Evolutionary conservation across 306 rosid species (phyloP).

Genomic region (Chamaecrista fasciculata): DNA sequence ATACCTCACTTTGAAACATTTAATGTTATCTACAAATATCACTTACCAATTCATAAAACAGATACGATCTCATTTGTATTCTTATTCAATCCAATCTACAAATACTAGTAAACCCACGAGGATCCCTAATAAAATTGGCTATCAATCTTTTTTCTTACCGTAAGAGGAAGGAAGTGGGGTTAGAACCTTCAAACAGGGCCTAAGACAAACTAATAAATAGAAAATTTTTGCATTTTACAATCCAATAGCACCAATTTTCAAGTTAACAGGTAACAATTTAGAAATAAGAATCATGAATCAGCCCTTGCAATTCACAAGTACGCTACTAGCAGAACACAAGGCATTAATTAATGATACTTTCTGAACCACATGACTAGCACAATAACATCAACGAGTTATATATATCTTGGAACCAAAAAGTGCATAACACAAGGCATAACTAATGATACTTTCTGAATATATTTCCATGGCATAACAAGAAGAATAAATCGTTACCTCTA

Average conservation of each 20-base stretch:
- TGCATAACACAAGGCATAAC: background rate
- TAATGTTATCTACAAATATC: background rate
- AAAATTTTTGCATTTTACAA: background rate
- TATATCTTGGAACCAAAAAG: too few species aligned
- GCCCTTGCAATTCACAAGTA: too few species aligned
- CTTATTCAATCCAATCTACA: background rate
- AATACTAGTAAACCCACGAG: too few species aligned
- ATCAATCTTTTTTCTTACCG: background rate
- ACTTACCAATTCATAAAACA: background rate
- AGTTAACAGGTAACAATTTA: background rate
- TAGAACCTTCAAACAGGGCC: background rate
- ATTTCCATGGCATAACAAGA: background rate
- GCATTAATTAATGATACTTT: too few species aligned
- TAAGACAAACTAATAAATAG: background rate
- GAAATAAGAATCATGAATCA: too few species aligned
- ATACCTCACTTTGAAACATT: conserved; percentile 17
- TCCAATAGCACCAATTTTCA: background rate
- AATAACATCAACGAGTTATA: too few species aligned
- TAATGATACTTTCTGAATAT: background rate
- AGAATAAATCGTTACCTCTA: background rate
- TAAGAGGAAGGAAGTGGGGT: background rate
- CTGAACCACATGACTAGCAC: too few species aligned
- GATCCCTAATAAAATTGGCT: too few species aligned
- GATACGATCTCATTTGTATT: background rate
- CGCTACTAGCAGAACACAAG: too few species aligned